phyloP scores from a whole-genome alignment of 345 rosid species.

The Capsella bursapastoris region DNA sequence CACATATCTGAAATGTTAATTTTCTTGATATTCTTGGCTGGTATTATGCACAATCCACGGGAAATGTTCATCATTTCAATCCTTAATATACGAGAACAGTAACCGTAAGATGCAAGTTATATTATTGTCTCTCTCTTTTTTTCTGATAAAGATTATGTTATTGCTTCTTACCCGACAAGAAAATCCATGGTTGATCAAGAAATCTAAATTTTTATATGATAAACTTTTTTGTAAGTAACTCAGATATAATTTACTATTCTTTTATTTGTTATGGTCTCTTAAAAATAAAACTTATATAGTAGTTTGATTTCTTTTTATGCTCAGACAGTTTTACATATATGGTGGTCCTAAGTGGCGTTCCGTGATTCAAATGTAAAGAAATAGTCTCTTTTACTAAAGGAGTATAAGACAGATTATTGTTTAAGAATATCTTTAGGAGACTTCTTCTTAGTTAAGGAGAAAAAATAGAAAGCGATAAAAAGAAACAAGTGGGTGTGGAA shows the following conservation, averaged over 20 bases:
- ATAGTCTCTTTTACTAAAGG: conserved; percentile 10
- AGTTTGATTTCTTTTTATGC: background rate
- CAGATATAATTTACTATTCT: background rate
- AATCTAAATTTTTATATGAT: background rate
- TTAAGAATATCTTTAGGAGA: conserved; percentile 31
- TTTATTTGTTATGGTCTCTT: background rate
- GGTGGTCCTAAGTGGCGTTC: conserved; percentile 32
- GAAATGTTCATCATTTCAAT: conserved; percentile 21
- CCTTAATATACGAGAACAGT: conserved; percentile 27
- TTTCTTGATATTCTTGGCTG: conserved; percentile 14
- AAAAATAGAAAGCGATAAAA: conserved; percentile 3
- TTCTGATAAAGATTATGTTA: too few relatives aligned
- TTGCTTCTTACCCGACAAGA: conserved; percentile 22
- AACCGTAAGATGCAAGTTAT: conserved; percentile 32
- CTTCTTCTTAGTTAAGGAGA: conserved; percentile 11
- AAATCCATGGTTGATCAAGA: conserved; percentile 11
- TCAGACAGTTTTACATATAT: conserved; percentile 2
- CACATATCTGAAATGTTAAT: background rate
- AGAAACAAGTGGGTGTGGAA: conserved; percentile 30
- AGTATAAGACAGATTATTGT: conserved; percentile 2
- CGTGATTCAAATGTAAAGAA: conserved; percentile 13
- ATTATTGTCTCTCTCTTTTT: background rate
- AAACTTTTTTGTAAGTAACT: background rate
- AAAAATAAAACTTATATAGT: background rate
- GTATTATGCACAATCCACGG: conserved; percentile 27